phyloP scores from a whole-genome alignment of 345 rosid species.

The Brassica rapa region DNA sequence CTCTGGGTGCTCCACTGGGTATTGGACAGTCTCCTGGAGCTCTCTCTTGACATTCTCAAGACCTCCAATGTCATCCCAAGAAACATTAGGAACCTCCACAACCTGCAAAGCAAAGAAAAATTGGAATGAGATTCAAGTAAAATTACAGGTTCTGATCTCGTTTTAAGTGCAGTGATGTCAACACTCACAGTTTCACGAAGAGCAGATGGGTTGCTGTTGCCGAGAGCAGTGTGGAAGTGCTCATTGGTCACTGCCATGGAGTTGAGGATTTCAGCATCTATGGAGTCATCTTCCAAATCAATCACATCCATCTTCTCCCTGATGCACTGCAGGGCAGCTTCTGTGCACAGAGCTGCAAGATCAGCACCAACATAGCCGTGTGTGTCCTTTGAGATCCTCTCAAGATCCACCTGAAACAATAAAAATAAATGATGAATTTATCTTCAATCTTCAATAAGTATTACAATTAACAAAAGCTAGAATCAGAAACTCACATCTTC shows the following conservation, averaged over 20 bases:
- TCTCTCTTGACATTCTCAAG: constrained; percentile 95
- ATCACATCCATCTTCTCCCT: constrained; percentile 99
- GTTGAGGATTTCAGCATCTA: constrained; percentile 92
- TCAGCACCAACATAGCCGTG: constrained; percentile 99
- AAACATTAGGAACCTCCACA: constrained; percentile 91
- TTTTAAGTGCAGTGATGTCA: neutral
- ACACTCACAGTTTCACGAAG: constrained; percentile 82
- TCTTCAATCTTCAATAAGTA: constrained; percentile 8
- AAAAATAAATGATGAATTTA: neutral
- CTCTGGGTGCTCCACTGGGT: constrained; percentile 99
- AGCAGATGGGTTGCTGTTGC: constrained; percentile 87
- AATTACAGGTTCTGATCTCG: neutral
- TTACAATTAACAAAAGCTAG: constrained; percentile 1
- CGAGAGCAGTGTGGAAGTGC: constrained; percentile 93
- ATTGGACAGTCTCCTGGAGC: constrained; percentile 99
- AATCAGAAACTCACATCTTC: constrained; percentile 58
- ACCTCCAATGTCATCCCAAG: constrained; percentile 96
- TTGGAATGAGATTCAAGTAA: neutral
- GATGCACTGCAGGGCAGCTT: constrained; percentile 97
- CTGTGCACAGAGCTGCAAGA: constrained; percentile 96
- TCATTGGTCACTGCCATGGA: constrained; percentile 95
- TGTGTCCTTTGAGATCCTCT: constrained; percentile 85
- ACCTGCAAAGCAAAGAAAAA: constrained; percentile 48
- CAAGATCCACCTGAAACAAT: constrained; percentile 76
- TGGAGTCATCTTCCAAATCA: constrained; percentile 95